Evolutionary conservation across 352 stramenopile species (phyloP), one percentile per base, ranked within the genome.

Genomic region (Pythium volutum): DNA sequence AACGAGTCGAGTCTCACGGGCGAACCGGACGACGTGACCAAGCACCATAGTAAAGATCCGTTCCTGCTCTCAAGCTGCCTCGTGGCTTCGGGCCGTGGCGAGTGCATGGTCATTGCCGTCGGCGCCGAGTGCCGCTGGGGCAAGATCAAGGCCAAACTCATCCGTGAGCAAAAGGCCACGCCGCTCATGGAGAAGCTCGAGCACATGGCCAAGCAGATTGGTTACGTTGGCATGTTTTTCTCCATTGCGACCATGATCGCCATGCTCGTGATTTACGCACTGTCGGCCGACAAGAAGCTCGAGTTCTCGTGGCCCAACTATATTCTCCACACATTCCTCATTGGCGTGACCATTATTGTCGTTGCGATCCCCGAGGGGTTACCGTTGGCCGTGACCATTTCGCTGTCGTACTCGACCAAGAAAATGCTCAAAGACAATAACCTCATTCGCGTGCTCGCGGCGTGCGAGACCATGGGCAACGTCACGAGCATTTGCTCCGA

Each of bases 361-460:
- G 93, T 98, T 4, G 94, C 95, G 16, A 97, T 98, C 59, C 95
- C 95, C 8, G 95, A 98, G 75, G 95, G 95, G 0, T 65, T 98
- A 8, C 95, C 95, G 15, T 75, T 98, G 9, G 95, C 93, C 0
- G 91, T 98, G 22, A 98, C 94, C 12, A 97, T 98, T 50, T 96
- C 89, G 38, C 75, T 98, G n/a, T 96, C 95, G 8, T 98, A 97
- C 60, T 97, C 85, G 23, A 99, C 92, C 15, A 98, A 97, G 59
- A 97, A 98, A 55, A 99, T 99, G 97, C 97, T 98, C 55, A 90
- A 93, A 46, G 96, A 99, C 72, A 96, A 99, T 72, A 99, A 99
- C 69, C 85, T 99, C 33, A 98, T 99, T 33, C 97, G 97, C 49
- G 89, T 98, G 26, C 77, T 99, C 15, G 89, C 97, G 26, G 96